These are phyloP conservation scores for Onygena corvina DNA, from an alignment of 2,329 filamentous ascomycete species.

Conservation along the genomic window DNA sequence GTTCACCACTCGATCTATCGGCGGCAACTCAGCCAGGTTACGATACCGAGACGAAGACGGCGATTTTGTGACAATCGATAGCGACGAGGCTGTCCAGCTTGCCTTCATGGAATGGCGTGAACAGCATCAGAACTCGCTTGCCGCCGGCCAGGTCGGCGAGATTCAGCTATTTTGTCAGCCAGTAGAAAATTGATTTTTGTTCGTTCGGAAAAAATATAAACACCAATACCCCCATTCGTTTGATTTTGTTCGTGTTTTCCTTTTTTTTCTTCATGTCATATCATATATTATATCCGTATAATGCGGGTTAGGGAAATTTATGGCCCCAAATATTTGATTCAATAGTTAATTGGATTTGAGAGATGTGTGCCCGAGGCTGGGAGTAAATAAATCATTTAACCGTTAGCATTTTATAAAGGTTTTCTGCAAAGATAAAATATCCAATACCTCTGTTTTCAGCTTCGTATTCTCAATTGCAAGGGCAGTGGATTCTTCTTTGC, in stretches of 20 bases:
- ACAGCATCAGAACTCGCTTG: slow-evolving; percentile 50
- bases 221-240: slow-evolving; percentile 6
- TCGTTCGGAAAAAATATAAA: neutral
- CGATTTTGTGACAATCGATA: slow-evolving; percentile 85
- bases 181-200: slow-evolving; percentile 24
- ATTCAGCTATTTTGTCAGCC: slow-evolving; percentile 74
- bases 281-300: slow-evolving; percentile 6
- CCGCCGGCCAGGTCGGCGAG: slow-evolving; percentile 63
- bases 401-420: neutral
- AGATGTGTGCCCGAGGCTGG: neutral
- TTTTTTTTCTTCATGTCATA: neutral
- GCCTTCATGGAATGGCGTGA: slow-evolving; percentile 93
- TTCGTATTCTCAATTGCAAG: too few species aligned
- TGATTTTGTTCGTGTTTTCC: neutral
- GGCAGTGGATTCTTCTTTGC: too few species aligned
- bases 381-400: slow-evolving; percentile 1
- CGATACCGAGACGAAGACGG: slow-evolving; percentile 87
- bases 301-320: neutral
- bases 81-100: slow-evolving; percentile 90
- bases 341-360: neutral
- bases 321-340: neutral
- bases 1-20: slow-evolving; percentile 73
- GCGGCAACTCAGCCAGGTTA: slow-evolving; percentile 68
- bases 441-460: too few species aligned
- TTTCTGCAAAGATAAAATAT: neutral